These are phyloP conservation scores for Thozetella sp. DNA, from an alignment of 495 filamentous ascomycete genomes.

Conservation along the genomic window DNA sequence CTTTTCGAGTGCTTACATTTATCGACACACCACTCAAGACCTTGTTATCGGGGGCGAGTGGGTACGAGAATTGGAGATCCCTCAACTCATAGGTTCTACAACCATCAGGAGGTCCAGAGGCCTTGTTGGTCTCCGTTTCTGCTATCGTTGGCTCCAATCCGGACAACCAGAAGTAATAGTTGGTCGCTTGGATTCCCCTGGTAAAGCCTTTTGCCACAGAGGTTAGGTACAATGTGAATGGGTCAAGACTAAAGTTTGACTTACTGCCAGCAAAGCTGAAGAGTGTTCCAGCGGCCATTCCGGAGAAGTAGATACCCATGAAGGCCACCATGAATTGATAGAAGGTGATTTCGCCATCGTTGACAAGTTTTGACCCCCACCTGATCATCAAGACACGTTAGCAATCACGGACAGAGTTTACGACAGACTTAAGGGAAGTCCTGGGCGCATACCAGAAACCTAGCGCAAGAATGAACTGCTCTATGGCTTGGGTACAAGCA, in stretches of 20 bases:
- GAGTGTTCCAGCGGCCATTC: conserved; percentile 54
- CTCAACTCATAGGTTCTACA: conserved; percentile 36
- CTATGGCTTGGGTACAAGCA: conserved; percentile 74
- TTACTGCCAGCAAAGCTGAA: conserved; percentile 44
- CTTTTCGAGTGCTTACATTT: conserved; percentile 40
- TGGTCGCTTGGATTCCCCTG: conserved; percentile 41
- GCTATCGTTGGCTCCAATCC: conserved; percentile 29
- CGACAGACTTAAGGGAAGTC: background rate
- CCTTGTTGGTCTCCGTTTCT: conserved; percentile 32
- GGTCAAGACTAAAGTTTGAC: background rate
- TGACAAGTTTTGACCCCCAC: conserved; percentile 54
- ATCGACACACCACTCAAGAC: conserved; percentile 37
- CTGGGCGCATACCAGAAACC: conserved; percentile 61
- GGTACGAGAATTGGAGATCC: conserved; percentile 53
- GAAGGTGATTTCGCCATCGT: conserved; percentile 41
- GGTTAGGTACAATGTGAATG: background rate
- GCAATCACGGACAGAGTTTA: background rate
- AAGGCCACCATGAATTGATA: conserved; percentile 61
- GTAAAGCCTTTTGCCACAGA: conserved; percentile 32
- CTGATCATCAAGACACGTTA: background rate
- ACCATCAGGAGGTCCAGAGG: conserved; percentile 19
- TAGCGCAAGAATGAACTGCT: conserved; percentile 50
- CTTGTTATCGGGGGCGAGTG: conserved; percentile 33
- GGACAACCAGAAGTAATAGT: conserved; percentile 46
- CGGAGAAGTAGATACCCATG: conserved; percentile 57